A percentile compares a stretch with the other conserved stretches of the same genome.
Conservation (phyloP, 441 rosid species). For the Croton laevigatus region DNA sequence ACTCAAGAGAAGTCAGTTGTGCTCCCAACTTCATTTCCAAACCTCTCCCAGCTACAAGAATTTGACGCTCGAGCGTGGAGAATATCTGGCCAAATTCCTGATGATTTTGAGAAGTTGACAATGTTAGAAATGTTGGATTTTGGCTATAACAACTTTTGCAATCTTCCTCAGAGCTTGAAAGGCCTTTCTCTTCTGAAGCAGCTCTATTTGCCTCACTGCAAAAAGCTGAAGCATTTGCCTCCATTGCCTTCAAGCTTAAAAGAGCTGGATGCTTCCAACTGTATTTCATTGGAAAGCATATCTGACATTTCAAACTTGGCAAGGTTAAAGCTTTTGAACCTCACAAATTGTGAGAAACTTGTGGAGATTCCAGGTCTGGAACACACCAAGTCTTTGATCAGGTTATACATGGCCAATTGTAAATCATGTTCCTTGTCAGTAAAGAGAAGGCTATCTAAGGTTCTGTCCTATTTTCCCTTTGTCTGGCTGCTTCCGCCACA, state of each 20-base stretch:
- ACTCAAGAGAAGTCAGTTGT: constrained; percentile 11
- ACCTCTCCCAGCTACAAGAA: constrained; percentile 44
- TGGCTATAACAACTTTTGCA: constrained; percentile 45
- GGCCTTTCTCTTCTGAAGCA: constrained; percentile 47
- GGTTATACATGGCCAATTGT: constrained; percentile 55
- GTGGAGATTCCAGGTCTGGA: constrained; percentile 53
- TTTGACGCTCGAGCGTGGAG: constrained; percentile 58
- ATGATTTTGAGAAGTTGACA: constrained; percentile 52
- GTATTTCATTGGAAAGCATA: constrained; percentile 41
- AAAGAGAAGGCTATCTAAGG: constrained; percentile 57
- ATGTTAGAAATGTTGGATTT: constrained; percentile 38
- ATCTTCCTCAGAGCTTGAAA: constrained; percentile 56
- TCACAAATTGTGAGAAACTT: constrained; percentile 54
- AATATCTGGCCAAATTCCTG: constrained; percentile 50
- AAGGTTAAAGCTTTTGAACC: constrained; percentile 37
- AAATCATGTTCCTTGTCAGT: constrained; percentile 31
- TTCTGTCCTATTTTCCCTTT: constrained; percentile 13
- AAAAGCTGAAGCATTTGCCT: constrained; percentile 51
- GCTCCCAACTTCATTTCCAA: constrained; percentile 46
- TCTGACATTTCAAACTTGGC: constrained; percentile 40
- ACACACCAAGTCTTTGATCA: constrained; percentile 35
- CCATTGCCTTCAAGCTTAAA: constrained; percentile 51
- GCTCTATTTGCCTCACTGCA: constrained; percentile 43
- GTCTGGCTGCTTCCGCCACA: no score
- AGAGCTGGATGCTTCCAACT: constrained; percentile 38